Base-by-base conservation (phyloP, 768 basidiomycete genomes). In the Leccinum subgranulosum region DNA sequence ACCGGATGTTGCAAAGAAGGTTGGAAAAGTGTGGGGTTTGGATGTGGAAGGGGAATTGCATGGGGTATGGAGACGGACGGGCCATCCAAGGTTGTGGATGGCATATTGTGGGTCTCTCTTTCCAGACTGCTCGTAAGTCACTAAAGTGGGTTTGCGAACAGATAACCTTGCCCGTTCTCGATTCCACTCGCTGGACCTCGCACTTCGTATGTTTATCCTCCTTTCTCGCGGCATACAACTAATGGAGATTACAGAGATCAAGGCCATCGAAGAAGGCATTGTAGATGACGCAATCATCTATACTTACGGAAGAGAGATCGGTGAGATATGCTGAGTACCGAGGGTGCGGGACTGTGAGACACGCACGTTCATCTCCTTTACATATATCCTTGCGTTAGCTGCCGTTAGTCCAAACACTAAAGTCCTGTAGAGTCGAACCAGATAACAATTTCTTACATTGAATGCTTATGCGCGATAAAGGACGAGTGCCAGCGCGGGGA, bases 11-110 rank as follows among this genome's bases (percentile, higher is more conserved):
- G 76, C 72, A 1, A 60, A 73, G 39, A 73, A 76, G 66, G 73
- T 85, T 57, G 76, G 79, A 54, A 75, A 77, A n/a, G 69, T 87
- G 14, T 84, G 87, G 88, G 83, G 87, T 36, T 63, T 90, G 55
- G 79, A 87, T 66, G 70, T 74, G 39, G 85, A 92, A 71, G 85
- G 86, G 2, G 86, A 89, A 65, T 63, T 84, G 25, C 73, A 78
- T 19, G 81, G 81, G 0, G 66, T 64, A 14, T 73, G 68, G 69
- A 72, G 67, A 57, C 65, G 65, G 46, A 72, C 64, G 1, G 69
- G 67, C 7, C 64, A 74, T 57, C 64, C 78, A 21, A 79, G 79
- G 49, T 52, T 73, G 31, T 73, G 72, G 66, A 54, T 70, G 31
- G 66, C 62, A 43, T 57, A 65, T 63, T 60, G 71, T 61, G 49